Evolutionary conservation across 805 yeast genomes (phyloP).

Genomic region (Hanseniaspora thailandica): DNA sequence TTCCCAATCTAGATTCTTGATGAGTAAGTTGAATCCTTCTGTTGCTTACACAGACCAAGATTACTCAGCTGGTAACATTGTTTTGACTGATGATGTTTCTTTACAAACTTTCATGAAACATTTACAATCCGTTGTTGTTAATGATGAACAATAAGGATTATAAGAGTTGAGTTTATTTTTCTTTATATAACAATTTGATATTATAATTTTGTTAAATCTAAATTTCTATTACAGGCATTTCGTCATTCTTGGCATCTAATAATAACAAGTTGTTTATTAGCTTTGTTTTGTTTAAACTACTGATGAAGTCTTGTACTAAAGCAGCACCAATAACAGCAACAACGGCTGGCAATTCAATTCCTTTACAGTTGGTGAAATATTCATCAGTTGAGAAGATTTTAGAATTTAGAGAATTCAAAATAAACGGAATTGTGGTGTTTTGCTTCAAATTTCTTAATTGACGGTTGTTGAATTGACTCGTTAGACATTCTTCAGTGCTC

Average conservation of each 20-base stretch:
- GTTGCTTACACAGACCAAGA: constrained; percentile 54
- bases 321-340: constrained; percentile 85
- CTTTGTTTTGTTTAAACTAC: constrained; percentile 62
- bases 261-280: constrained; percentile 70
- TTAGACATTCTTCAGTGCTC: constrained; percentile 36
- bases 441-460: constrained; percentile 32
- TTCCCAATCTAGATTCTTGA: constrained; percentile 92
- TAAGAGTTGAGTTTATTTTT: neutral
- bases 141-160: constrained; percentile 28
- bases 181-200: neutral
- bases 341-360: constrained; percentile 65
- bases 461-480: constrained; percentile 7
- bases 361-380: constrained; percentile 36
- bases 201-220: constrained; percentile 9
- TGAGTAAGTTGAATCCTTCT: constrained; percentile 90
- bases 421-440: constrained; percentile 36
- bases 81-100: constrained; percentile 91
- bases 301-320: constrained; percentile 80
- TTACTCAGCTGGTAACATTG: constrained; percentile 54
- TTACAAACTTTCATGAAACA: constrained; percentile 92
- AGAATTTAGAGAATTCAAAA: constrained; percentile 22
- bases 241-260: constrained; percentile 57
- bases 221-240: constrained; percentile 61
- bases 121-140: constrained; percentile 79
- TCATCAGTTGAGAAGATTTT: constrained; percentile 29